These are phyloP conservation scores for Cochlearia excelsa DNA, from an alignment of 345 rosid species.

Conservation along the genomic window DNA sequence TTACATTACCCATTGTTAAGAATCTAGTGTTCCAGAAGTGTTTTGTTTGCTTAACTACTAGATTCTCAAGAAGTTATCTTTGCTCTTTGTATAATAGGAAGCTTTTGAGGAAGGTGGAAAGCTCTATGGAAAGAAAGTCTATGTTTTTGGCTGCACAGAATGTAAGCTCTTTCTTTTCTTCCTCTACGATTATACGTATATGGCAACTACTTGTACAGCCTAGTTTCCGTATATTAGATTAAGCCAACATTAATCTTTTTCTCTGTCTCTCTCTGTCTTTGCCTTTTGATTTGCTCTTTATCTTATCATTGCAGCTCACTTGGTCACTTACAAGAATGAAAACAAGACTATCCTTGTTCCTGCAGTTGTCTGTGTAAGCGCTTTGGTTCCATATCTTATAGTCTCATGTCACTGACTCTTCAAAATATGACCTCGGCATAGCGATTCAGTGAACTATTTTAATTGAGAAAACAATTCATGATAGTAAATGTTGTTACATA, in stretches of 20 bases:
- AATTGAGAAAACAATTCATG: not conserved
- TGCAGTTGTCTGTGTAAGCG: constrained; percentile 74
- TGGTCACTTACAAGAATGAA: constrained; percentile 48
- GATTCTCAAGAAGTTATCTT: not conserved
- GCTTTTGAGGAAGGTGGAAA: constrained; percentile 84
- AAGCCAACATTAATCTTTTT: not conserved
- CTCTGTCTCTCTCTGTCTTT: not conserved
- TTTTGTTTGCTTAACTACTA: not conserved
- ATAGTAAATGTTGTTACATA: not conserved
- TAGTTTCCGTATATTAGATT: not conserved
- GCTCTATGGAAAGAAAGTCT: constrained; percentile 65
- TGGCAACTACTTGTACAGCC: not conserved
- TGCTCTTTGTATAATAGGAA: constrained; percentile 44
- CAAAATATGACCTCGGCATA: not conserved
- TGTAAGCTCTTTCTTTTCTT: constrained; percentile 49
- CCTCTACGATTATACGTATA: too few relatives aligned
- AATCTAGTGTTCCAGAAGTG: not conserved
- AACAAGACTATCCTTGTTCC: constrained; percentile 53
- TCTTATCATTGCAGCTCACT: constrained; percentile 62
- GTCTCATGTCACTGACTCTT: not conserved
- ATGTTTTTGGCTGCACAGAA: constrained; percentile 81
- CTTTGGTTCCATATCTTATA: constrained; percentile 3
- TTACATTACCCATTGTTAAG: not conserved
- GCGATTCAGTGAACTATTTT: not conserved
- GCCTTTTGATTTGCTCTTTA: constrained; percentile 2